Base-by-base conservation (phyloP, 202 grass and related monocot species). In the Hordeum pubiflorum region DNA sequence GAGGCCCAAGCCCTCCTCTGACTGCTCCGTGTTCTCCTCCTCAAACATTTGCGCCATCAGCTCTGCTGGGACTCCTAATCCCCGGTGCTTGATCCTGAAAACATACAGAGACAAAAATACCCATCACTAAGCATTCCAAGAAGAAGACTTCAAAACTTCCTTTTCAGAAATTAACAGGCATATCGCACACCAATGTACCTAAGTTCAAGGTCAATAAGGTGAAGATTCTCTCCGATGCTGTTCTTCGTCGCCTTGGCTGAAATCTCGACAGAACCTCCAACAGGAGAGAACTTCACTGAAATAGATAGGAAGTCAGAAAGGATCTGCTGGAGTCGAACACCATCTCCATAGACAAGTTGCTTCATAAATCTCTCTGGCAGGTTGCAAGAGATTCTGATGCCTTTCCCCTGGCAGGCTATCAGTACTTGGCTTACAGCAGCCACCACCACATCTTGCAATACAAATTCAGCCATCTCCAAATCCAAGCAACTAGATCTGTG, bases 401-500 rank as follows among this genome's bases (percentile, higher is more conserved):
- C 95, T 86, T 93, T 98, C 62, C 64, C 90, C 77, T 98, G 79
- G 77, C 95, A 93, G 36, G 67, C 77, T 76, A 94, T 76, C 78
- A 88, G 57, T 32, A 93, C 87, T 87, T 98, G 95, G 79, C 92
- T 94, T 57, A 93, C 95, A 31, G 95, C 92, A 89, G 86, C 87
- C 59, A 86, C 74, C 80, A 94, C 77, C 63, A 91, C 80, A 68
- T 98, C 92, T 72, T 82, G 81, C 73, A 98, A 72, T 5, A 81
- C 70, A 88, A 98, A 98, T 77, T 98, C 90, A 74, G 76, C 81
- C 95, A 98, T 98, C 79, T 94, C 95, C 80, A 98, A 74, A 86
- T 98, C 95, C 76, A 98, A 79, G 37, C 86, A 93, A 70, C 95
- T 97, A 77, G 62, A 87, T 43, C 88, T 56, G 78, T 36, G 18